Conservation (phyloP, 768 basidiomycete genomes). For the Tylopilus rubrobrunneus region DNA sequence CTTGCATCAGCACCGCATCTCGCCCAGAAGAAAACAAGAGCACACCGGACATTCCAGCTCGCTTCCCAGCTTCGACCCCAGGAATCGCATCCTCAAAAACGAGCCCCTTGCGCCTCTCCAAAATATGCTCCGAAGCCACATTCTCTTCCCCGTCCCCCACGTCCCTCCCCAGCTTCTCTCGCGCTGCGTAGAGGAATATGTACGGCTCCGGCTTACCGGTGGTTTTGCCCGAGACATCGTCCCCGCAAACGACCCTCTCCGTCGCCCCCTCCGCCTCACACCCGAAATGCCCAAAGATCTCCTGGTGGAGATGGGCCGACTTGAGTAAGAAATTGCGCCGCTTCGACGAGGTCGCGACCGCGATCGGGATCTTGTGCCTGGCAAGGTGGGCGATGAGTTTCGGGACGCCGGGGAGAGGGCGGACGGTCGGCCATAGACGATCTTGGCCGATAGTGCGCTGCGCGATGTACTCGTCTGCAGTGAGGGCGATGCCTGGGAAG, state of each 20-base stretch:
- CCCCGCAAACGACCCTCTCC: conserved; percentile 64
- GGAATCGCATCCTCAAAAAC: conserved; percentile 81
- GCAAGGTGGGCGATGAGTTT: conserved; percentile 71
- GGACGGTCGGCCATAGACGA: conserved; percentile 61
- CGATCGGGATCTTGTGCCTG: conserved; percentile 67
- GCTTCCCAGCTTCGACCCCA: conserved; percentile 75
- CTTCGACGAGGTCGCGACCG: conserved; percentile 74
- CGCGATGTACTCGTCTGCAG: conserved; percentile 53
- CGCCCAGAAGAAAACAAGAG: neutral
- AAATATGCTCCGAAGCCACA: conserved; percentile 33
- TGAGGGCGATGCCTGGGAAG: conserved; percentile 70
- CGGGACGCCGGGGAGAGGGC: conserved; percentile 67
- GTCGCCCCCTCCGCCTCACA: conserved; percentile 20
- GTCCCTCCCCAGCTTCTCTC: conserved; percentile 47
- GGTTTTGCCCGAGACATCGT: conserved; percentile 55
- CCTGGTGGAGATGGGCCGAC: conserved; percentile 53
- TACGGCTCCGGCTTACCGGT: conserved; percentile 80
- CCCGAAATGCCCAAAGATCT: conserved; percentile 44
- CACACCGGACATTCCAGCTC: conserved; percentile 84
- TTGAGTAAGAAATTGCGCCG: conserved; percentile 66
- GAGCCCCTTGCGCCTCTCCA: conserved; percentile 58
- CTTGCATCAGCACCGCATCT: neutral
- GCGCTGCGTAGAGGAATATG: conserved; percentile 74
- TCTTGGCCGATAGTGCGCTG: conserved; percentile 60
- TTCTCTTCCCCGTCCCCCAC: conserved; percentile 47